phyloP scores from a whole-genome alignment of 495 filamentous ascomycete species.

The Poronia punctata region DNA sequence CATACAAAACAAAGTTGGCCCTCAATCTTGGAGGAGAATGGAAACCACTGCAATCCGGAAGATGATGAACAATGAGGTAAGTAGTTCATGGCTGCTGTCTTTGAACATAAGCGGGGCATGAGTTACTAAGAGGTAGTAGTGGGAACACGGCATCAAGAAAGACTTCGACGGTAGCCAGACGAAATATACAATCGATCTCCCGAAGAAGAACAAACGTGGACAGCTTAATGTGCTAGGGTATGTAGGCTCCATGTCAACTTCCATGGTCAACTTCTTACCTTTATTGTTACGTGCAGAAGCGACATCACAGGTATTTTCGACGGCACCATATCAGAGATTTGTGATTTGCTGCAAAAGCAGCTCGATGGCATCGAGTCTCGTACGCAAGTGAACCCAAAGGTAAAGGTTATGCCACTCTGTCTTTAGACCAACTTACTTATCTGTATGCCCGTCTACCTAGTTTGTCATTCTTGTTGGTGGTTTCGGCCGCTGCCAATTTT shows the following conservation, averaged over 20 bases:
- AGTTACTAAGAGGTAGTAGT: not conserved
- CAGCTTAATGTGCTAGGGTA: not conserved
- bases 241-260: too few species aligned
- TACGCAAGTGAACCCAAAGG: not conserved
- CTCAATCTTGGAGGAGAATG: not conserved
- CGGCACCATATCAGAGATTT: not conserved
- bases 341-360: not conserved
- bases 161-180: constrained; percentile 3
- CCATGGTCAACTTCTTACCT: too few species aligned
- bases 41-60: not conserved
- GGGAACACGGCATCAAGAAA: constrained; percentile 6
- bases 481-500: constrained; percentile 2
- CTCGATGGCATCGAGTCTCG: not conserved
- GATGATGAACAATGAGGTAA: constrained; percentile 3
- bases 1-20: not conserved
- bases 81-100: not conserved
- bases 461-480: constrained; percentile 8
- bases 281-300: not conserved
- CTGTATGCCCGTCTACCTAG: not conserved
- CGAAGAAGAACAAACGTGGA: constrained; percentile 2
- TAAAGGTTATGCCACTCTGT: not conserved
- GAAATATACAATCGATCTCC: not conserved
- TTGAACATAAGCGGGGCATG: too few species aligned
- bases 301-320: not conserved
- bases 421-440: not conserved